Conservation (phyloP, 257 asterid genomes). For the Agastache rugosa region DNA sequence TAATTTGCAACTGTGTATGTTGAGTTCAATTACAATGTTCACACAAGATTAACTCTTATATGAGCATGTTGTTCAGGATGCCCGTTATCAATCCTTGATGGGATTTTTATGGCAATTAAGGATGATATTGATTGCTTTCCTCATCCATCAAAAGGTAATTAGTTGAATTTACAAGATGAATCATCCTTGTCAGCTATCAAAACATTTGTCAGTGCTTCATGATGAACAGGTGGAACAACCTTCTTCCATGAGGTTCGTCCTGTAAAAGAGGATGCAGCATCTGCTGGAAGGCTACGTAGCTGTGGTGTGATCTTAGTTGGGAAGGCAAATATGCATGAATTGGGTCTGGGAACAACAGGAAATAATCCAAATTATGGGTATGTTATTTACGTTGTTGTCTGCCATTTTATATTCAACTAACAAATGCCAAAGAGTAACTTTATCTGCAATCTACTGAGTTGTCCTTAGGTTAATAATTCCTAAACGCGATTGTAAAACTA, state of each 20-base stretch:
- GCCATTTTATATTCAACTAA: neutral
- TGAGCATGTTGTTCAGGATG: slow-evolving; percentile 60
- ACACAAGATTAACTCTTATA: slow-evolving; percentile 33
- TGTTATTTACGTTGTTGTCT: slow-evolving; percentile 29
- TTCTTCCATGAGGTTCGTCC: slow-evolving; percentile 81
- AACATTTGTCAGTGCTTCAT: slow-evolving; percentile 30
- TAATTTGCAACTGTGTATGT: slow-evolving; percentile 11
- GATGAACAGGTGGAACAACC: slow-evolving; percentile 83
- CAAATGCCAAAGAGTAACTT: slow-evolving; percentile 10
- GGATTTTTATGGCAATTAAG: slow-evolving; percentile 89
- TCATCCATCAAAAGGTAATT: slow-evolving; percentile 79
- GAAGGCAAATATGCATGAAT: slow-evolving; percentile 98
- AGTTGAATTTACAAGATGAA: slow-evolving; percentile 29
- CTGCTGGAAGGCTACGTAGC: slow-evolving; percentile 79
- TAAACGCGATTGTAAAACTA: neutral
- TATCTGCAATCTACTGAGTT: slow-evolving; percentile 3
- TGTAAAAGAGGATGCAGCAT: slow-evolving; percentile 75
- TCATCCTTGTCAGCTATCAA: slow-evolving; percentile 26
- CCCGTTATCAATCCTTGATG: slow-evolving; percentile 89
- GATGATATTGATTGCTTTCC: slow-evolving; percentile 95
- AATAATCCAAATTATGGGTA: slow-evolving; percentile 96
- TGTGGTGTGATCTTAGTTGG: slow-evolving; percentile 96
- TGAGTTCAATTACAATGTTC: neutral
- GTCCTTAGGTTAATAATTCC: neutral
- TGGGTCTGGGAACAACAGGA: slow-evolving; percentile 97